Percentiles rank a stretch among this genome's conserved stretches.
Evolutionary conservation across 768 basidiomycete genomes (phyloP).

Genomic region (Amanita exitialis): DNA sequence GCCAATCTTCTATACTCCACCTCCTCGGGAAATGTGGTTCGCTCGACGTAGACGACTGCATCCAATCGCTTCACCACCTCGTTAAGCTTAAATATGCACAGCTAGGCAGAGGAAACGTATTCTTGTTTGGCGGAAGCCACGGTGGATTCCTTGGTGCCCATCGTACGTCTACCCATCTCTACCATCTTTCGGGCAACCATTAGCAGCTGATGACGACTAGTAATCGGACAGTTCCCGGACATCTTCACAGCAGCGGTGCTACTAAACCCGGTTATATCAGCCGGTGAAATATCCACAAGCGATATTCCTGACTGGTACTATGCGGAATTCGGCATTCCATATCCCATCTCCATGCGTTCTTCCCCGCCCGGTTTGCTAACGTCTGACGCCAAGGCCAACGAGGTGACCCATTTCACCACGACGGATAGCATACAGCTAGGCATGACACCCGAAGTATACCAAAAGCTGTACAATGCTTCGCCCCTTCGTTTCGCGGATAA

Average conservation of each 20-base stretch:
- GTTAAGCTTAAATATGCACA: too few relatives aligned
- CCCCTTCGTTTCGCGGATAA: constrained; percentile 45
- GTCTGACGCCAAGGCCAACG: constrained; percentile 3
- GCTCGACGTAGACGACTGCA: constrained; percentile 58
- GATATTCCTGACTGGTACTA: constrained; percentile 70
- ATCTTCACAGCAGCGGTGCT: constrained; percentile 53
- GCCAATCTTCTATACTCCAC: constrained; percentile 40
- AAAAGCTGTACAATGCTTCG: constrained; percentile 35
- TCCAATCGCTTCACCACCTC: constrained; percentile 28
- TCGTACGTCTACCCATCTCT: too few relatives aligned
- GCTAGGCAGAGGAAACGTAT: constrained; percentile 36
- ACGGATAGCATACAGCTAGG: constrained; percentile 16
- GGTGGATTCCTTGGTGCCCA: constrained; percentile 38
- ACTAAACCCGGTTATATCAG: constrained; percentile 62
- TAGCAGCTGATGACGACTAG: constrained; percentile 18
- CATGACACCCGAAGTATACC: constrained; percentile 35
- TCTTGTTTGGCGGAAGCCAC: constrained; percentile 59
- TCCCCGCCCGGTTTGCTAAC: not conserved
- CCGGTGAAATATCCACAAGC: constrained; percentile 40
- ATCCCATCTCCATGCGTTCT: constrained; percentile 18
- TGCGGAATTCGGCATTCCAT: constrained; percentile 32
- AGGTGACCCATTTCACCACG: not conserved
- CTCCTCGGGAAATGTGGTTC: constrained; percentile 52
- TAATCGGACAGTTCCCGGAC: constrained; percentile 53
- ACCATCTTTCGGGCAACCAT: too few relatives aligned